A percentile compares a stretch with the other conserved stretches of the same genome.
Conservation (phyloP, 2,329 filamentous ascomycete species). For the Aspergillus cejpii region DNA sequence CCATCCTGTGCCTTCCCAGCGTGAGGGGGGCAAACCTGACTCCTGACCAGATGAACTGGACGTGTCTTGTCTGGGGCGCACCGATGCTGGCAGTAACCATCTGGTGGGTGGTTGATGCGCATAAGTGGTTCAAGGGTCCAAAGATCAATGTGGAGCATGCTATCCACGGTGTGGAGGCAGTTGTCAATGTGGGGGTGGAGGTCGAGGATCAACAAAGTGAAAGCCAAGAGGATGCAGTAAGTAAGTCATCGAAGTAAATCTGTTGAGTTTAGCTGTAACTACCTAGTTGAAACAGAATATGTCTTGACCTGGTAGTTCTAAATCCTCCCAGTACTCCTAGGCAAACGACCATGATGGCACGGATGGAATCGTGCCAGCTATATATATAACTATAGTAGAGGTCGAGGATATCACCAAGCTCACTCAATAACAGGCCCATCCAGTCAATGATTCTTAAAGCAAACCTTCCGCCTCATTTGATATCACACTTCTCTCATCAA, state of each 20-base stretch:
- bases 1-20: conserved; percentile 60
- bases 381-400: too few species aligned
- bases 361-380: too few species aligned
- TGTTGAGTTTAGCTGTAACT: background rate
- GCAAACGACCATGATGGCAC: too few species aligned
- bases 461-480: too few species aligned
- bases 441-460: too few species aligned
- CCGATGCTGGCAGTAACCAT: conserved; percentile 54
- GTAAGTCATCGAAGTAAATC: background rate
- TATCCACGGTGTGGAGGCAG: conserved; percentile 24
- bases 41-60: conserved; percentile 59
- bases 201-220: conserved; percentile 5
- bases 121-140: conserved; percentile 64
- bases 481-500: too few species aligned
- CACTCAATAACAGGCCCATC: too few species aligned
- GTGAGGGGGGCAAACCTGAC: conserved; percentile 50
- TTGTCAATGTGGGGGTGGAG: conserved; percentile 22
- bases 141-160: conserved; percentile 59
- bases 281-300: too few species aligned
- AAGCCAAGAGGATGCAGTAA: background rate
- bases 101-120: conserved; percentile 59
- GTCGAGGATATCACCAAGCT: too few species aligned
- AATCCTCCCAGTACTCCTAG: too few species aligned
- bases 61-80: conserved; percentile 58
- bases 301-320: too few species aligned